These are phyloP conservation scores for Sporothrix pallida DNA, from an alignment of 2,329 filamentous ascomycete genomes.

Conservation along the genomic window DNA sequence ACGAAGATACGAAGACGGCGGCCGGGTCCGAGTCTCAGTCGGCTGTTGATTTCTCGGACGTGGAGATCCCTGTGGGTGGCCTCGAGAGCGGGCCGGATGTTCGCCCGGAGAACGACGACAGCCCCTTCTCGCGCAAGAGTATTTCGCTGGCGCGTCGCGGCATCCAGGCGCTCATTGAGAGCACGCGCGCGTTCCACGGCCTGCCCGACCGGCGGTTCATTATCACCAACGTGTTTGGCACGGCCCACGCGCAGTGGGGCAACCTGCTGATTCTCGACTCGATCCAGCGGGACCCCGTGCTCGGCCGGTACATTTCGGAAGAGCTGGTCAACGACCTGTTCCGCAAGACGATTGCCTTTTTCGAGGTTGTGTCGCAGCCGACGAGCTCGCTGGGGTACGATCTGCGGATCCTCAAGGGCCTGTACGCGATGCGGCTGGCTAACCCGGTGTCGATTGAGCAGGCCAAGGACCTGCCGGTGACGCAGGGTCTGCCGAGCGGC, in stretches of 20 bases:
- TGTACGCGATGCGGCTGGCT: constrained; percentile 41
- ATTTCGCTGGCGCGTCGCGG: constrained; percentile 65
- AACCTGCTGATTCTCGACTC: constrained; percentile 91
- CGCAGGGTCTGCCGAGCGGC: not conserved
- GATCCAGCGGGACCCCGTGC: constrained; percentile 70
- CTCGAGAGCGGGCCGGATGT: not conserved
- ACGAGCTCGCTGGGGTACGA: constrained; percentile 78
- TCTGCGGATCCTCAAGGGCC: constrained; percentile 70
- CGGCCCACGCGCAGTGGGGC: constrained; percentile 97
- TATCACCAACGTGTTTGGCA: constrained; percentile 96
- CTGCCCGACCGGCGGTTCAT: constrained; percentile 71
- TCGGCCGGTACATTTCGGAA: constrained; percentile 63
- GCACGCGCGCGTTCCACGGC: constrained; percentile 79
- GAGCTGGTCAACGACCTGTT: constrained; percentile 66
- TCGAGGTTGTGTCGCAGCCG: constrained; percentile 71
- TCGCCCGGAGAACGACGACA: not conserved
- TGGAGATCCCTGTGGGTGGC: not conserved
- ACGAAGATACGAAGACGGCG: not conserved
- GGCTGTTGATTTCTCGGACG: not conserved
- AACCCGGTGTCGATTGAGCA: constrained; percentile 19
- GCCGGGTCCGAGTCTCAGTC: not conserved
- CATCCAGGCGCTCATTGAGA: constrained; percentile 77
- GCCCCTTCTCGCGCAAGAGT: constrained; percentile 51
- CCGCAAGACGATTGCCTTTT: constrained; percentile 75
- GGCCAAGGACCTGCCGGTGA: constrained; percentile 7